Base-by-base conservation (phyloP, 108 stramenopile species). In the Seminavis robusta region DNA sequence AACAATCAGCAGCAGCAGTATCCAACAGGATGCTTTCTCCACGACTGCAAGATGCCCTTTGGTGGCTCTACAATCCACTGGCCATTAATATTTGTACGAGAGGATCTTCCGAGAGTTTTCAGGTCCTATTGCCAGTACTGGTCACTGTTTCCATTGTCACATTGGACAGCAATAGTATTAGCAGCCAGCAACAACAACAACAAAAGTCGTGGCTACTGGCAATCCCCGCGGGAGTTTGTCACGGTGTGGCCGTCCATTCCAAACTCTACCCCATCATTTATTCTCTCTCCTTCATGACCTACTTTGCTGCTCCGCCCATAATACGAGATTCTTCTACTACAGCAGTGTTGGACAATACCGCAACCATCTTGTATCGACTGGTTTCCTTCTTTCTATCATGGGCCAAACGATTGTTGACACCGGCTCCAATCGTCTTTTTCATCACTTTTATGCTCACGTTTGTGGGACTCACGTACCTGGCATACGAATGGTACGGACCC, bases 1-100 rank as follows among this genome's bases (percentile, higher is more conserved):
- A 2, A 53, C 61, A 28, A 25, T 34, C 27, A 25, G 4, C 15
- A 52, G 55, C 48, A 56, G 23, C 27, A 16, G 8, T 8, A 45
- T 16, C 10, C 16, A 45, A 45, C 44, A 16, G 17, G 16, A 45
- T 8, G 8, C 8, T 8, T 17, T 16, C 8, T 10, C 36, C 59
- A 10, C 57, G 67, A 31, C 47, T 84, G 11, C 49, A 62, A 27
- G 85, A 91, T 63, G 88, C 83, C 0, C 30, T 87, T 19, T 83
- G 75, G 85, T 90, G 86, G 84, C 33, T 84, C 31, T 88, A 88
- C 68, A 97, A 97, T 69, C 94, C 96, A 2, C 53, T 97, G 17
- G 75, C 94, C 6, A 94, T 97, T 44, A 95, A 95, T 48, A 94
- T 97, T 53, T 97, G 93, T 64, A 97, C 96, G 0, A 56, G 96